Evolutionary conservation across 2,329 filamentous ascomycete genomes (phyloP).

Genomic region (Dactylellina parvicollis): DNA sequence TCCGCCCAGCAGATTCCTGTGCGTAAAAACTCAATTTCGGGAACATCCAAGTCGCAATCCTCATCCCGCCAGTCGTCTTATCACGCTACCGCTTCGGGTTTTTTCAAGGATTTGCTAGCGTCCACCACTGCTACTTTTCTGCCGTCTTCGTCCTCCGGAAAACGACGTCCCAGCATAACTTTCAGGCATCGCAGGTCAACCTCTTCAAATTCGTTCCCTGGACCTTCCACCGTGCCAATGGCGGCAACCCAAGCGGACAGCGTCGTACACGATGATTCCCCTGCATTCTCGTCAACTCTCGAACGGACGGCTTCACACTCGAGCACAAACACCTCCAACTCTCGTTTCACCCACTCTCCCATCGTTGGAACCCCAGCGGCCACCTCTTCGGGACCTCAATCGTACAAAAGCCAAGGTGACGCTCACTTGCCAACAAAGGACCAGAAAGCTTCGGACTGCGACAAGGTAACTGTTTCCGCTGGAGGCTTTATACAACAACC

Average conservation of each 20-base stretch:
- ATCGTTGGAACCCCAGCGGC: slow-evolving; percentile 43
- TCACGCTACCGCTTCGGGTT: slow-evolving; percentile 49
- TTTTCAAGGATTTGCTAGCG: slow-evolving; percentile 53
- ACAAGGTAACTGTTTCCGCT: slow-evolving; percentile 32
- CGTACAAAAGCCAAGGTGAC: slow-evolving; percentile 37
- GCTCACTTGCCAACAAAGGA: slow-evolving; percentile 9
- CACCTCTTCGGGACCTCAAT: slow-evolving; percentile 47
- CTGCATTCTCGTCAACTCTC: slow-evolving; percentile 33
- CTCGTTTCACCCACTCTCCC: slow-evolving; percentile 51
- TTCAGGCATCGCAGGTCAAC: slow-evolving; percentile 49
- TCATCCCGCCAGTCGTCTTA: slow-evolving; percentile 44
- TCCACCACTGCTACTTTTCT: slow-evolving; percentile 47
- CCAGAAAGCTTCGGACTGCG: slow-evolving; percentile 6
- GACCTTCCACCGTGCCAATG: slow-evolving; percentile 34
- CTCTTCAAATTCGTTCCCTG: slow-evolving; percentile 45
- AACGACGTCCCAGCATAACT: slow-evolving; percentile 49
- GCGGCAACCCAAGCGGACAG: slow-evolving; percentile 29
- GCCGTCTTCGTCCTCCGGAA: slow-evolving; percentile 42
- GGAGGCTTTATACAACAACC: slow-evolving; percentile 52
- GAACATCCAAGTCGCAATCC: slow-evolving; percentile 46
- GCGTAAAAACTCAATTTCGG: slow-evolving; percentile 19
- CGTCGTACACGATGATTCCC: slow-evolving; percentile 26
- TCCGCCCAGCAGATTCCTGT: slow-evolving; percentile 19
- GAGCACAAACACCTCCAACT: slow-evolving; percentile 52
- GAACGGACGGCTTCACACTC: slow-evolving; percentile 50